Evolutionary conservation across 106 monocot genomes (phyloP), one percentile per base, ranked within the genome.

Genomic region (Dactylorhiza incarnata): DNA sequence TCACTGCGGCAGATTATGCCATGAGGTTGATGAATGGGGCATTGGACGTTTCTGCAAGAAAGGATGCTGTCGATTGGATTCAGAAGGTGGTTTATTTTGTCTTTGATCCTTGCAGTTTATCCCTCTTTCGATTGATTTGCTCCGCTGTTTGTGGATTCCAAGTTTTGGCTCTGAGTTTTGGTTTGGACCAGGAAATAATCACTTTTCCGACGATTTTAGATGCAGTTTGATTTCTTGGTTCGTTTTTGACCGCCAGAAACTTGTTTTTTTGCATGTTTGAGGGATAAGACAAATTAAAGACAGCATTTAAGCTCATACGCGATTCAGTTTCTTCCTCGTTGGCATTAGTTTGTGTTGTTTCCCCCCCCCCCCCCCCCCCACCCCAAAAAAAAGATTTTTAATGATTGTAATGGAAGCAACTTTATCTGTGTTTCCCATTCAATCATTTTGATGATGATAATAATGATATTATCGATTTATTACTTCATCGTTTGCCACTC

Each of bases 11-110:
- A 5, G 87, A 84, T 44, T 94, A 94, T 72, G 73, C 71, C 43
- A 9, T 65, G 78, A 83, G 85, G 74, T 61, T 94, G 59, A 70
- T 74, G 24, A 80, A 46, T 63, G 91, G 90, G 55, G 77, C 77
- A 20, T 69, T 94, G 54, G 88, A 89, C 66, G 12, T 78, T 16
- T 87, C 85, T 0, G 68, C 89, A 12, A 71, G 94, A 52, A 87
- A 80, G 51, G 89, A 87, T 55, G 90, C 94, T 83, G 85, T 91
- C 81, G 90, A 91, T 75, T 91, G 94, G 94, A 94, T 94, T 80
- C 44, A 66, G 48, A 91, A 87, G 91, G 94, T 94, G 37, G 69
- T 43, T 43, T 16, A 13, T 69, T 45, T 69, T 69, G 17, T 3
- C 45, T 13, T 7, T 15, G 15, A 45, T 69, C 17, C 6, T 2